Evolutionary conservation across 176 grass and related monocot genomes (phyloP).

Genomic region (Typha latifolia): DNA sequence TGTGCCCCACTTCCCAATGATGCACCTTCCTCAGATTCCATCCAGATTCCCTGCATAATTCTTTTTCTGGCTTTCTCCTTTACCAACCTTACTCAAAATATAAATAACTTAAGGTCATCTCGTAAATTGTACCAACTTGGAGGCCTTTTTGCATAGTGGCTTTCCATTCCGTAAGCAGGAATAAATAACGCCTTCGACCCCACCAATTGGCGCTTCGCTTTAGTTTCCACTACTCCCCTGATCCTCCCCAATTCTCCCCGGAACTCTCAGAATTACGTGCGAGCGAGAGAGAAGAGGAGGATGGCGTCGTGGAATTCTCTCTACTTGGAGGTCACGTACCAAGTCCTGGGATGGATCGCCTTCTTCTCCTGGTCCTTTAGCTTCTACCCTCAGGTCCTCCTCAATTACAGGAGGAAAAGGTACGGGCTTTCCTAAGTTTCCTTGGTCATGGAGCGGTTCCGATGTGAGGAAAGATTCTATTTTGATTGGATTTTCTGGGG

Average conservation of each 20-base stretch:
- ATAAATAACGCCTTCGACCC: no score
- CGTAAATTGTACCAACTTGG: no score
- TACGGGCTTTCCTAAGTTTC: background rate
- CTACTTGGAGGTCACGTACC: slow-evolving; percentile 58
- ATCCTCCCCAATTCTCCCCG: background rate
- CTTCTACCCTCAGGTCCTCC: slow-evolving; percentile 91
- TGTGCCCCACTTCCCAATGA: background rate
- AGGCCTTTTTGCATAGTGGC: no score
- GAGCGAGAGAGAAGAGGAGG: background rate
- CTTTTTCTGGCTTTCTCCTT: background rate
- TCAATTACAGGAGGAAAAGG: slow-evolving; percentile 92
- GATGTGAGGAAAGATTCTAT: background rate
- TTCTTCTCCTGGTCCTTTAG: slow-evolving; percentile 94
- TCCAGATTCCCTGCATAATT: background rate
- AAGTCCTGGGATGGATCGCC: slow-evolving; percentile 87
- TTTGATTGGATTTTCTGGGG: background rate
- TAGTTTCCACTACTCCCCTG: no score
- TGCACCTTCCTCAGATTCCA: background rate
- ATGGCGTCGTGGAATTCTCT: slow-evolving; percentile 79
- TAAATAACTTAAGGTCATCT: background rate
- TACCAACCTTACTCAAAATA: background rate
- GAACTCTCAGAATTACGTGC: background rate
- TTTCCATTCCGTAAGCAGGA: no score
- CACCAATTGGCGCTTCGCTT: no score
- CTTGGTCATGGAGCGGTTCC: no score